Base-by-base conservation (phyloP, 805 yeast genomes). In the Kuraishia piskuri region DNA sequence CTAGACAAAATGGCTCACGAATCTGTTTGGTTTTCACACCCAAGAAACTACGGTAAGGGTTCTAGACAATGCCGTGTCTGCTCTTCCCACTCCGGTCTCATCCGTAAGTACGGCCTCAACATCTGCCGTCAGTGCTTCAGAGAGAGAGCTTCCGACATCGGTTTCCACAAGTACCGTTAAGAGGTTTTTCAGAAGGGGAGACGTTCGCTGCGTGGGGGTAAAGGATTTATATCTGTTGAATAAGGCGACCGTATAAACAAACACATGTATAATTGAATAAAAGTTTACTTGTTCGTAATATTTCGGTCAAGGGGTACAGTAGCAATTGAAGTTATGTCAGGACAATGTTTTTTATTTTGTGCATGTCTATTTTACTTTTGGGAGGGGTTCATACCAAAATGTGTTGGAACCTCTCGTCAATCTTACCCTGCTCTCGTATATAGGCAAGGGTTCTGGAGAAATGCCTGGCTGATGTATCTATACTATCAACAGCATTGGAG, bases 81-180 rank as follows among this genome's bases (percentile, higher is more conserved):
- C 77, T 83, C 96, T 71, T 89, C 98, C 79, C 97, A 92, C 91
- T 78, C 89, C 69, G 98, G 98, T 85, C 88, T 94, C 78, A 89
- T 94, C 86, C 92, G 99, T 90, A 94, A 94, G 84, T 94, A 94
- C 94, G 99, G 96, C 74, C 82, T 94, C 74, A 86, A 90, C 91
- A 84, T 94, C 85, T 92, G 97, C 83, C 96, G 99, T 88, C 99
- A 94, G 84, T 92, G 97, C 82, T 94, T 94, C 98, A 91, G 99
- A 86, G 99, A 94, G 83, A 92, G 84, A 82, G 98, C 99, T 71
- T 75, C 82, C 76, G 98, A 94, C 80, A 94, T 94, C 75, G 99
- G 99, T 74, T 94, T 94, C 96, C 76, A 83, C 94, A 94, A 94
- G 84, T 88, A 80, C 91, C 92, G 97, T 84, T 91, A 91, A 89